phyloP scores from a whole-genome alignment of 2,329 filamentous ascomycete species.

The Fusarium sp. region DNA sequence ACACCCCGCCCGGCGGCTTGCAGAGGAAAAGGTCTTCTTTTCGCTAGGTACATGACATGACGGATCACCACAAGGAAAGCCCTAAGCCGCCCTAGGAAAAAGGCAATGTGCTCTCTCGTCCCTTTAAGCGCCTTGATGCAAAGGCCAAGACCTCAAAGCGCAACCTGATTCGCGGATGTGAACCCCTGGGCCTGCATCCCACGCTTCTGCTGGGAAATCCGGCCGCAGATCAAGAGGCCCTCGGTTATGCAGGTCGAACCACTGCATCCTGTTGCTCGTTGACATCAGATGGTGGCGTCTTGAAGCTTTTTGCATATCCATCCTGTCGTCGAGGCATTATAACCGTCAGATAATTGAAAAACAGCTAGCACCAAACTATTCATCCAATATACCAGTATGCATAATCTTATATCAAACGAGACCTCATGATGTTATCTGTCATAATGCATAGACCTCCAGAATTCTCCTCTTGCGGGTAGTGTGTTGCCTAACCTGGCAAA shows the following conservation, averaged over 20 bases:
- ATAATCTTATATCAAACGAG: neutral
- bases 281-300: conserved; percentile 43
- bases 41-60: conserved; percentile 14
- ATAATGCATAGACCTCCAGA: neutral
- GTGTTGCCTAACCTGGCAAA: conserved; percentile 13
- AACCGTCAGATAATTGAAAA: neutral
- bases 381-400: neutral
- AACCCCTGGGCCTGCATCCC: conserved; percentile 44
- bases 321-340: conserved; percentile 9
- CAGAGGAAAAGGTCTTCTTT: neutral
- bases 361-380: neutral
- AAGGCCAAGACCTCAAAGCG: conserved; percentile 38
- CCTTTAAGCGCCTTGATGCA: conserved; percentile 49
- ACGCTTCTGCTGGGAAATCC: conserved; percentile 51
- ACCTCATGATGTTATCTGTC: conserved; percentile 23
- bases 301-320: conserved; percentile 9
- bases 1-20: neutral
- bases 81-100: conserved; percentile 24
- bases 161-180: conserved; percentile 43
- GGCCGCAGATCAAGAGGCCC: conserved; percentile 55
- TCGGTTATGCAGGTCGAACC: conserved; percentile 56
- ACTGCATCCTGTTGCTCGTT: conserved; percentile 41
- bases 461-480: conserved; percentile 4
- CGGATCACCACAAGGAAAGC: conserved; percentile 25
- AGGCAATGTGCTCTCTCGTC: conserved; percentile 22